Percentiles rank a stretch among this genome's conserved stretches.
Evolutionary conservation across 2,329 filamentous ascomycete genomes (phyloP).

Genomic region (Dactylellina sp.): DNA sequence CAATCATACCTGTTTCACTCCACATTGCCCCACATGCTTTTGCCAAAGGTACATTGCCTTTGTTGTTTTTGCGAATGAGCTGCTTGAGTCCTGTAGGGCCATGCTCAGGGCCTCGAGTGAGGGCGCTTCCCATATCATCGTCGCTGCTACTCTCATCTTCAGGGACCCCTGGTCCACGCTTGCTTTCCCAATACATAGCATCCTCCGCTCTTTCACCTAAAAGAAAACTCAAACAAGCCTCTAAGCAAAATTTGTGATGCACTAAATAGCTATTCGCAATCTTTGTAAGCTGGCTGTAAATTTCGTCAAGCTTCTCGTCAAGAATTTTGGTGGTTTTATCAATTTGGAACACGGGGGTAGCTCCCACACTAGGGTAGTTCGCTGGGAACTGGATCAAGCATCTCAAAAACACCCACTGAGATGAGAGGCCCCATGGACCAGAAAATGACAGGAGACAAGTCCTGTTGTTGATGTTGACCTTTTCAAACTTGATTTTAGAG

Average conservation of each 20-base stretch:
- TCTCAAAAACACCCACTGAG: slow-evolving; percentile 69
- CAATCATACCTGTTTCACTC: slow-evolving; percentile 56
- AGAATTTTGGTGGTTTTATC: slow-evolving; percentile 71
- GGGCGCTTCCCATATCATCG: slow-evolving; percentile 72
- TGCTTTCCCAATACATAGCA: slow-evolving; percentile 65
- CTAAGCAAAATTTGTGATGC: slow-evolving; percentile 70
- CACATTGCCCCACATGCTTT: slow-evolving; percentile 66
- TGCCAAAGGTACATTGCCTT: slow-evolving; percentile 73
- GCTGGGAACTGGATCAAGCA: slow-evolving; percentile 71
- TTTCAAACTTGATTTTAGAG: slow-evolving; percentile 72
- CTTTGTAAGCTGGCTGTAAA: slow-evolving; percentile 68
- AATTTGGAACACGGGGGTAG: slow-evolving; percentile 68
- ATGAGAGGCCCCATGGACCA: slow-evolving; percentile 71
- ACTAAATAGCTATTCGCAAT: slow-evolving; percentile 70
- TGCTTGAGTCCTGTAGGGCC: slow-evolving; percentile 39
- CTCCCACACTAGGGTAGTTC: slow-evolving; percentile 68
- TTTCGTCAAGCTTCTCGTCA: slow-evolving; percentile 66
- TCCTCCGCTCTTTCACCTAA: slow-evolving; percentile 71
- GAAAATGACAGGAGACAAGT: slow-evolving; percentile 70
- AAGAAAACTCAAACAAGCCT: slow-evolving; percentile 72
- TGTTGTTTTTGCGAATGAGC: slow-evolving; percentile 61
- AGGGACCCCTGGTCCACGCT: slow-evolving; percentile 65
- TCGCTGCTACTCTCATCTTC: slow-evolving; percentile 84
- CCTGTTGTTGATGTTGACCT: slow-evolving; percentile 69
- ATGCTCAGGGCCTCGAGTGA: slow-evolving; percentile 48